Conservation (phyloP, 139 green algal species). For the Chlorella sp. region DNA sequence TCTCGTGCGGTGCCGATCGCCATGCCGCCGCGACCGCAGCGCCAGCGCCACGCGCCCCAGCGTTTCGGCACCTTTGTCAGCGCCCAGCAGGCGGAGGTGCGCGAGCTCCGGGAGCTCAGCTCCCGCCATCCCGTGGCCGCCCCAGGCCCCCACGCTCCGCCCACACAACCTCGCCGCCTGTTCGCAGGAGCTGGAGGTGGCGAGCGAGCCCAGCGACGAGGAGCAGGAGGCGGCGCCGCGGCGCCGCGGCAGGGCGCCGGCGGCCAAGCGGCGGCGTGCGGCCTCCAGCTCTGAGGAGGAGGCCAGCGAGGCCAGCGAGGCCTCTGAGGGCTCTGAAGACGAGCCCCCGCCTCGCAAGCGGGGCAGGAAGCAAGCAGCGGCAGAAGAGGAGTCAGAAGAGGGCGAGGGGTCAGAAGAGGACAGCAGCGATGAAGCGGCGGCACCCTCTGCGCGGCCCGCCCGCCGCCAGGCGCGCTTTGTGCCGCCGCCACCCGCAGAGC, state of each 20-base stretch:
- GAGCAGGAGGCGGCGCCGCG: neutral
- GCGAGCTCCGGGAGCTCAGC: neutral
- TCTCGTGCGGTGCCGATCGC: no score
- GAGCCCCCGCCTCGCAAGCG: neutral
- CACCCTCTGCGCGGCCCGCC: neutral
- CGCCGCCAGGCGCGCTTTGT: neutral
- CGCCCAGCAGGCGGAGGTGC: neutral
- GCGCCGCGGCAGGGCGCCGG: neutral
- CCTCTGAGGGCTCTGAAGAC: neutral
- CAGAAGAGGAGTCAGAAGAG: neutral
- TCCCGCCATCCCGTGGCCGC: no score
- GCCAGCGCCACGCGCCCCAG: neutral
- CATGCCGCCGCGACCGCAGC: neutral
- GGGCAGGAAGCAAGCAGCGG: neutral
- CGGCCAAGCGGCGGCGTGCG: neutral
- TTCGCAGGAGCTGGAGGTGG: neutral
- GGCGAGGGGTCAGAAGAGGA: neutral
- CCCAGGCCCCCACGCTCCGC: no score
- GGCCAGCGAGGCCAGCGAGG: neutral
- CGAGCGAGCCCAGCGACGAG: neutral
- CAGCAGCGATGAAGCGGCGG: neutral
- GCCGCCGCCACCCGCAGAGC: neutral
- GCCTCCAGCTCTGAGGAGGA: neutral
- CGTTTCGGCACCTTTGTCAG: conserved; percentile 7
- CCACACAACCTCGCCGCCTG: no score